Conservation (phyloP, 495 filamentous ascomycete species). For the Durotheca rogersii region DNA sequence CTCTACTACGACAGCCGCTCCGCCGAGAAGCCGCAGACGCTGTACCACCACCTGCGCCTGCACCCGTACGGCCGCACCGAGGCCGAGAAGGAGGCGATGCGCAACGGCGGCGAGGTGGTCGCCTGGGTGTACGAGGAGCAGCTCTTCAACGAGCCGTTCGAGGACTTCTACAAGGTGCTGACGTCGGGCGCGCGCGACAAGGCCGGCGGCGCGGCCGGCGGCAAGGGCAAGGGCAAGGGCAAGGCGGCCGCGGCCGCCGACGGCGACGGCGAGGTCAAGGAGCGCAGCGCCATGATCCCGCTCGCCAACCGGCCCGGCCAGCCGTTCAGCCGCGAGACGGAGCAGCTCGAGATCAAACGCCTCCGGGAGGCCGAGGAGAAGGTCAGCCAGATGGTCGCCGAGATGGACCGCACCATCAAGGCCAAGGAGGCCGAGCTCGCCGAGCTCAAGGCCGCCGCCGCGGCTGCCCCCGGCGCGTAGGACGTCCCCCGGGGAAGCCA, state of each 20-base stretch:
- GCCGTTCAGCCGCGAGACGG: conserved; percentile 73
- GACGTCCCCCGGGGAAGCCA: neutral
- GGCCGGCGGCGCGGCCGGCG: conserved; percentile 38
- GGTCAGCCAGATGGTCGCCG: conserved; percentile 62
- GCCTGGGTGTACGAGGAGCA: conserved; percentile 86
- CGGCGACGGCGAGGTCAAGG: conserved; percentile 52
- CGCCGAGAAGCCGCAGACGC: conserved; percentile 84
- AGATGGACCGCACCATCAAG: conserved; percentile 63
- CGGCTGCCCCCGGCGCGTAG: conserved; percentile 29
- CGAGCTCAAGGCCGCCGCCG: conserved; percentile 41
- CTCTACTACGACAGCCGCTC: conserved; percentile 84
- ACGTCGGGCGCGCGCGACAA: conserved; percentile 59
- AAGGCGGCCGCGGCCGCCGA: conserved; percentile 22
- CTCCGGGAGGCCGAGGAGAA: conserved; percentile 70
- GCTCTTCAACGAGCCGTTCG: conserved; percentile 93
- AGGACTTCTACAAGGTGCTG: conserved; percentile 80
- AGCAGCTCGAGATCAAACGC: conserved; percentile 69
- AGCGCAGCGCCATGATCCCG: conserved; percentile 72
- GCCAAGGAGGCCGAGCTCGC: conserved; percentile 57
- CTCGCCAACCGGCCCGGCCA: conserved; percentile 59
- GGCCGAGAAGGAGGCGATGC: conserved; percentile 65
- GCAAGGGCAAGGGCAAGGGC: conserved; percentile 45
- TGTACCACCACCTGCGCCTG: conserved; percentile 86
- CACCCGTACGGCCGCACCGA: conserved; percentile 83
- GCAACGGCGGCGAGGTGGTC: conserved; percentile 63